Conservation (phyloP, 2,329 filamentous ascomycete genomes). For the Cladosporium halotolerans region DNA sequence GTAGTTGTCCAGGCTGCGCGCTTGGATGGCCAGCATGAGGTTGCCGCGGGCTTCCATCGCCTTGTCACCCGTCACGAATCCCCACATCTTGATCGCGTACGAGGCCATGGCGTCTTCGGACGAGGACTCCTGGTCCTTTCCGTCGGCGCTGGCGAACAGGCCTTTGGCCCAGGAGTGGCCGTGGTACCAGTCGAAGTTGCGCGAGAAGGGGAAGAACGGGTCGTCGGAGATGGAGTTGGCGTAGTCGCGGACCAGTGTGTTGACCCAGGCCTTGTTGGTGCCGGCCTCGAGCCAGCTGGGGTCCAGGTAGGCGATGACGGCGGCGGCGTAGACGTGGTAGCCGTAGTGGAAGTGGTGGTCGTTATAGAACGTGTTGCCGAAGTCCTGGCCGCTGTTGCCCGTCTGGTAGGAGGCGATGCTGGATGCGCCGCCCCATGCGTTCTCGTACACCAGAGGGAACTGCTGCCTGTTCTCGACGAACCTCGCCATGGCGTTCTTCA, state of each 20-base stretch:
- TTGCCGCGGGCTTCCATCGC: slow-evolving; percentile 76
- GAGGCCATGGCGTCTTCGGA: slow-evolving; percentile 85
- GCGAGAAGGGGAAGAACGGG: slow-evolving; percentile 70
- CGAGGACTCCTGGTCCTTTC: slow-evolving; percentile 80
- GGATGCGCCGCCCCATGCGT: slow-evolving; percentile 71
- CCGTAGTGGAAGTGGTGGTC: slow-evolving; percentile 63
- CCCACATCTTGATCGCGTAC: slow-evolving; percentile 94
- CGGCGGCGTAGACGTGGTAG: slow-evolving; percentile 83
- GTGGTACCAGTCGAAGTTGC: slow-evolving; percentile 88
- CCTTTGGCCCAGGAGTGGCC: slow-evolving; percentile 92
- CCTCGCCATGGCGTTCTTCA: slow-evolving; percentile 41
- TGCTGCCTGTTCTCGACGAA: slow-evolving; percentile 42
- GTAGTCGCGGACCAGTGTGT: slow-evolving; percentile 74
- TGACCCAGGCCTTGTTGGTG: slow-evolving; percentile 71
- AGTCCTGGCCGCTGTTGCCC: slow-evolving; percentile 66
- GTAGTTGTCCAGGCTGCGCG: slow-evolving; percentile 68
- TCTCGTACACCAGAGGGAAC: slow-evolving; percentile 51
- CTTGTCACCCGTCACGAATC: slow-evolving; percentile 64
- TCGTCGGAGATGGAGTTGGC: slow-evolving; percentile 70
- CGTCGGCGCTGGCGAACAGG: slow-evolving; percentile 62
- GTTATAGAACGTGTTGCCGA: slow-evolving; percentile 83
- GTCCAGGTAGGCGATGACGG: slow-evolving; percentile 75
- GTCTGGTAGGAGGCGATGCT: slow-evolving; percentile 74
- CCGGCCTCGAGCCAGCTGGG: slow-evolving; percentile 58
- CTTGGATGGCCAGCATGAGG: slow-evolving; percentile 72